phyloP scores from a whole-genome alignment of 2,329 filamentous ascomycete genomes.

The Xylariales sp. region DNA sequence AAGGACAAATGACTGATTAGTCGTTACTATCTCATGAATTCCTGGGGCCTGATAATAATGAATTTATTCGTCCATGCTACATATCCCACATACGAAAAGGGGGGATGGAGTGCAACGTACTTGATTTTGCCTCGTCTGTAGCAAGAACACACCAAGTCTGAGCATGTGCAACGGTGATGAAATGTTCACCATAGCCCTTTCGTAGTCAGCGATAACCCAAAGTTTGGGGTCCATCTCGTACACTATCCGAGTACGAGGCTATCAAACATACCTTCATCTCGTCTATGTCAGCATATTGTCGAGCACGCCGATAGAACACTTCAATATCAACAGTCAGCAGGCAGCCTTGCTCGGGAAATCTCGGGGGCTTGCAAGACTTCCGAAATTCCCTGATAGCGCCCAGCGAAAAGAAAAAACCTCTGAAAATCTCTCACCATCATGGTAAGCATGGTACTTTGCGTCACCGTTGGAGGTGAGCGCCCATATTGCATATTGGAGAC shows the following conservation, averaged over 20 bases:
- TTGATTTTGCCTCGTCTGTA: slow-evolving; percentile 83
- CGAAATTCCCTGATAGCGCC: background rate
- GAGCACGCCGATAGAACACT: slow-evolving; percentile 64
- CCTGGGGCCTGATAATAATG: background rate
- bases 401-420: background rate
- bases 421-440: slow-evolving; percentile 59
- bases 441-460: slow-evolving; percentile 76
- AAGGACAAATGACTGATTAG: slow-evolving; percentile 3
- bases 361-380: background rate
- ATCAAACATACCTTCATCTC: slow-evolving; percentile 76
- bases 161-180: slow-evolving; percentile 81
- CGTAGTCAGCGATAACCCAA: slow-evolving; percentile 28
- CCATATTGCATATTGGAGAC: slow-evolving; percentile 91
- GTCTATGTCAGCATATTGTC: slow-evolving; percentile 85
- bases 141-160: slow-evolving; percentile 83
- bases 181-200: slow-evolving; percentile 79
- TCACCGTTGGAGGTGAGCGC: slow-evolving; percentile 77
- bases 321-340: slow-evolving; percentile 10
- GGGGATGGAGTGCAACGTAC: slow-evolving; percentile 20
- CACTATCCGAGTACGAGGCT: background rate
- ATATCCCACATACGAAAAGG: background rate
- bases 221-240: background rate
- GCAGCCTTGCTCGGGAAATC: too few species aligned
- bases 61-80: background rate
- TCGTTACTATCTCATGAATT: background rate